Base-by-base conservation (phyloP, 2,329 filamentous ascomycete species). In the Alternaria viburni region DNA sequence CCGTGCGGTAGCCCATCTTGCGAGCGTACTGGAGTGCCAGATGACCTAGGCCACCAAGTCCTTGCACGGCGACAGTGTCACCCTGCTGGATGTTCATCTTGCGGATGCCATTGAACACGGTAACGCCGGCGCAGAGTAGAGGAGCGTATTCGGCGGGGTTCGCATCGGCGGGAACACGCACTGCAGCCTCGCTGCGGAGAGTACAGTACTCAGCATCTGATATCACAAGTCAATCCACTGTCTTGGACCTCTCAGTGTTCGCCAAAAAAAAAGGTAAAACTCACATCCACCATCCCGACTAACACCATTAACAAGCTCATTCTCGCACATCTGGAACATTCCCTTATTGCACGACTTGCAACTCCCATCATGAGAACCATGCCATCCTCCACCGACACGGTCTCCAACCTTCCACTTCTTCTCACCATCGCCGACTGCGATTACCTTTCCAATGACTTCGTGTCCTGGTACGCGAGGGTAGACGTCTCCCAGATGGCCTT, bases 371-470 rank as follows among this genome's bases (percentile, higher is more conserved):
- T 90, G 88, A 2, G 88, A 89, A 60, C 90, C 90, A 72, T 92
- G 90, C 90, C 90, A 93, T 1, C 85, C 78, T 0, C 86, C 88
- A 11, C 91, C 91, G 5, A 92, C 87, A 3, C 88, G 83, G 59
- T 92, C 89, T 9, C 90, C 90, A 1, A 87, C 81, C 60, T 86
- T 83, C 82, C 90, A 89, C 23, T 82, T 81, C 59, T 83, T 86
- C 55, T 90, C 89, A 2, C 77, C 81, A 0, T 85, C 81, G 6
- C 88, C 88, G 1, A 92, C 76, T 7, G 86, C 86, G 15, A 87
- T 89, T 4, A 93, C 83, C 12, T 87, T 86, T 11, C 91, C 91
- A 58, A 93, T 86, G 32, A 90, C 81, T 76, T 93, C 91, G 78
- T 94, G 91, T 21, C 91, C 91, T 0, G 90, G 88, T 3, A 89